These are phyloP conservation scores for Microdochium trichocladiopsis DNA, from an alignment of 2,329 filamentous ascomycete species.

Conservation along the genomic window DNA sequence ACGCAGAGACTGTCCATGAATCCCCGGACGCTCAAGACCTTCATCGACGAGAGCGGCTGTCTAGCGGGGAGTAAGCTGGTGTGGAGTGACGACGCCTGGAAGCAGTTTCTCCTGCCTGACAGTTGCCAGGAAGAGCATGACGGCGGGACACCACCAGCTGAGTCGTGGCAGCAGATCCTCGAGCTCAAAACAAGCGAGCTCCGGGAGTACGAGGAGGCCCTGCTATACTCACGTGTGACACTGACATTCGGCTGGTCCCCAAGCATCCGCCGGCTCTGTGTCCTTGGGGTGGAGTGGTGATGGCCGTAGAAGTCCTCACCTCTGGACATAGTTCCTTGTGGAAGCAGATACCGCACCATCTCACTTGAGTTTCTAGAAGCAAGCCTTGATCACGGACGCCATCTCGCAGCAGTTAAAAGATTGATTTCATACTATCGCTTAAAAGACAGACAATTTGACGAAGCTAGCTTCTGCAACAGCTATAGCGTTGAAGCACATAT, in stretches of 20 bases:
- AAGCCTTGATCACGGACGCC: too few species aligned
- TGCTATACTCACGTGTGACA: conserved; percentile 44
- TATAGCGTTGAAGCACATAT: too few species aligned
- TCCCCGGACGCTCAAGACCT: conserved; percentile 28
- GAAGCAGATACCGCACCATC: too few species aligned
- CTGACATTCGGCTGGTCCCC: conserved; percentile 48
- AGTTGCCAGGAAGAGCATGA: not conserved
- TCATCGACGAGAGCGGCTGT: conserved; percentile 48
- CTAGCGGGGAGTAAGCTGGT: conserved; percentile 43
- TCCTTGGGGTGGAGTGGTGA: conserved; percentile 34
- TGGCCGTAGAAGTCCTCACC: too few species aligned
- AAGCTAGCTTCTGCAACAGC: too few species aligned
- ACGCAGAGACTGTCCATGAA: conserved; percentile 25
- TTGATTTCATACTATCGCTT: too few species aligned
- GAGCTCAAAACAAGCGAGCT: conserved; percentile 28
- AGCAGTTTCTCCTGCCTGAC: conserved; percentile 20
- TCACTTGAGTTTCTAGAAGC: too few species aligned
- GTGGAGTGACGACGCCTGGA: conserved; percentile 46
- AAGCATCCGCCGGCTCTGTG: conserved; percentile 26
- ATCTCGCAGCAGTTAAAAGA: too few species aligned
- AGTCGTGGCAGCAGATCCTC: conserved; percentile 31
- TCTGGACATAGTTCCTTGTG: too few species aligned
- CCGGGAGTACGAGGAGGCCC: conserved; percentile 40
- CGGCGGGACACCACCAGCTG: conserved; percentile 32
- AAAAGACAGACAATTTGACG: too few species aligned